These are phyloP conservation scores for Trichosanthes cucumerina DNA, from an alignment of 306 rosid genomes.

Conservation along the genomic window DNA sequence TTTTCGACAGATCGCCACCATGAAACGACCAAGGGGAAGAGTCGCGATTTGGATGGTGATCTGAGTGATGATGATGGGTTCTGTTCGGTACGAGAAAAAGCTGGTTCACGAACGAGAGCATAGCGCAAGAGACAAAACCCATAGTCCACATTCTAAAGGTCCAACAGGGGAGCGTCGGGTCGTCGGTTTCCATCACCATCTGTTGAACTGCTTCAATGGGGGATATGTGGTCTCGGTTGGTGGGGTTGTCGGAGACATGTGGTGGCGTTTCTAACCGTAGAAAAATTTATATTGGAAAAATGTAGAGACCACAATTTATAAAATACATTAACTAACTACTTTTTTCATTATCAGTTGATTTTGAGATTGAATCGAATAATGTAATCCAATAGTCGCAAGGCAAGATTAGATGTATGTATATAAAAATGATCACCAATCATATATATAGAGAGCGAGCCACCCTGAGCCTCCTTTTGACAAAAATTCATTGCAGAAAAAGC, in stretches of 20 bases:
- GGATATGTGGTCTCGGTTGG: slow-evolving; percentile 27
- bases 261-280: neutral
- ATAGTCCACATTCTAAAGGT: slow-evolving; percentile 84
- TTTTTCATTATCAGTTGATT: too few species aligned
- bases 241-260: neutral
- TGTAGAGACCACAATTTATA: too few species aligned
- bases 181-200: slow-evolving; percentile 58
- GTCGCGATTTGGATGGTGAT: slow-evolving; percentile 52
- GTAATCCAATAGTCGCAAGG: too few species aligned
- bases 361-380: too few species aligned
- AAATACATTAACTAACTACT: too few species aligned
- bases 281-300: too few species aligned
- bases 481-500: too few species aligned
- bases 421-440: too few species aligned
- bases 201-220: slow-evolving; percentile 65
- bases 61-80: slow-evolving; percentile 49
- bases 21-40: slow-evolving; percentile 56
- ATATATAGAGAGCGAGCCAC: too few species aligned
- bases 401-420: too few species aligned
- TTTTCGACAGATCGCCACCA: slow-evolving; percentile 38
- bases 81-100: slow-evolving; percentile 64
- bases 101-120: slow-evolving; percentile 61
- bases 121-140: slow-evolving; percentile 46
- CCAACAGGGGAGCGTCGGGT: slow-evolving; percentile 63
- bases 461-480: too few species aligned